Evolutionary conservation across 768 basidiomycete species (phyloP).

Genomic region (Lactifluus hygrophoroides): DNA sequence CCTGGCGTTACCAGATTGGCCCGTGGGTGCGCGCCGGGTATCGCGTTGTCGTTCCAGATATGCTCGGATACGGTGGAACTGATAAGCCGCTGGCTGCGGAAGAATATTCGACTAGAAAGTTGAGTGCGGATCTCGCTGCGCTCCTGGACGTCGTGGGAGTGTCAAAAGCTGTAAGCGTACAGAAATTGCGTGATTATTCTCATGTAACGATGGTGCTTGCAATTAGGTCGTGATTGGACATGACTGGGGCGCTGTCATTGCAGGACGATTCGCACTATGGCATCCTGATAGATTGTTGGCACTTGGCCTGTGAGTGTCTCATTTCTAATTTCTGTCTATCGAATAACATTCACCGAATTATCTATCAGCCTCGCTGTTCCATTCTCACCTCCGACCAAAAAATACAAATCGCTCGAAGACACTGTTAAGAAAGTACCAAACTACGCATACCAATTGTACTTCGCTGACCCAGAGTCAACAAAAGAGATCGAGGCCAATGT

Average conservation of each 20-base stretch:
- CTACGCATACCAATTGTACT: conserved; percentile 61
- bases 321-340: conserved; percentile 4
- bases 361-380: conserved; percentile 52
- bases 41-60: conserved; percentile 39
- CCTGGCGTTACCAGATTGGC: conserved; percentile 36
- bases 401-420: conserved; percentile 43
- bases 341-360: not conserved
- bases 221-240: conserved; percentile 66
- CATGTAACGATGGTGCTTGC: too few species aligned
- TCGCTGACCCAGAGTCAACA: conserved; percentile 45
- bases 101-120: conserved; percentile 23
- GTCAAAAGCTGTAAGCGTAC: conserved; percentile 23
- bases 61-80: conserved; percentile 40
- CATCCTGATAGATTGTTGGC: conserved; percentile 54
- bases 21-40: conserved; percentile 34
- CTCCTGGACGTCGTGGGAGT: conserved; percentile 28
- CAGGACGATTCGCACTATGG: conserved; percentile 63
- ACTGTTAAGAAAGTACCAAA: conserved; percentile 45
- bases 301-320: conserved; percentile 41
- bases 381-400: conserved; percentile 48
- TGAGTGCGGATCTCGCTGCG: conserved; percentile 29
- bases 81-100: conserved; percentile 31
- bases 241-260: conserved; percentile 70
- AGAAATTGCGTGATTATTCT: too few species aligned
- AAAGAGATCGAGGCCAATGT: conserved; percentile 48